phyloP scores from a whole-genome alignment of 2,329 filamentous ascomycete genomes.

The Claviceps pazoutovae region DNA sequence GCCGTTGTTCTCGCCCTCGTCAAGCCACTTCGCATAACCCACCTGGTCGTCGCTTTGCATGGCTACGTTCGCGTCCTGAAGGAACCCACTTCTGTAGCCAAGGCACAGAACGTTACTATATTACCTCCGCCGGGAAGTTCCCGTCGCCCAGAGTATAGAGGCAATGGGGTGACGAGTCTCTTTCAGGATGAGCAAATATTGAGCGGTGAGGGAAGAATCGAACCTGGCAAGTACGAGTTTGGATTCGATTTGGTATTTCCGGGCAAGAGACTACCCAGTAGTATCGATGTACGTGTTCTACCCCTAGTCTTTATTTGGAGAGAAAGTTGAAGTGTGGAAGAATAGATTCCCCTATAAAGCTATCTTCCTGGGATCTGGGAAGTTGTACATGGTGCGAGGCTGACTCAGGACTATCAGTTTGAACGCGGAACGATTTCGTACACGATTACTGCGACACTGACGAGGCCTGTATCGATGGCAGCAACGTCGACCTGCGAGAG shows the following conservation, averaged over 20 bases:
- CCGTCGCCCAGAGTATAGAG: slow-evolving; percentile 44
- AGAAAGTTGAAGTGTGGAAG: no score
- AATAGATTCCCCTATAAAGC: no score
- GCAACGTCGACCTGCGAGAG: slow-evolving; percentile 68
- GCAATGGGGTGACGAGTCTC: slow-evolving; percentile 64
- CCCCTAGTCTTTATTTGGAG: not conserved
- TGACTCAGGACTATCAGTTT: slow-evolving; percentile 47
- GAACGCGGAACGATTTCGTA: slow-evolving; percentile 90
- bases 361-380: no score
- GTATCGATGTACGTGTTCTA: slow-evolving; percentile 64
- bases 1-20: slow-evolving; percentile 58
- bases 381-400: not conserved
- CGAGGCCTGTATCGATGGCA: slow-evolving; percentile 72
- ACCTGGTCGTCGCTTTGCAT: slow-evolving; percentile 64
- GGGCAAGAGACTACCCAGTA: slow-evolving; percentile 62
- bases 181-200: slow-evolving; percentile 74
- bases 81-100: slow-evolving; percentile 43
- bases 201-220: slow-evolving; percentile 63
- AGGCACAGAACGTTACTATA: slow-evolving; percentile 32
- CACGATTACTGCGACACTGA: slow-evolving; percentile 78
- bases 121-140: slow-evolving; percentile 24
- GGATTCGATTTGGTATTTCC: slow-evolving; percentile 63
- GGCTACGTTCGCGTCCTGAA: slow-evolving; percentile 71
- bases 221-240: slow-evolving; percentile 65
- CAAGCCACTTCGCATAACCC: slow-evolving; percentile 64